Base-by-base conservation (phyloP, 2,329 filamentous ascomycete genomes). In the Mycosphaerella sp. region DNA sequence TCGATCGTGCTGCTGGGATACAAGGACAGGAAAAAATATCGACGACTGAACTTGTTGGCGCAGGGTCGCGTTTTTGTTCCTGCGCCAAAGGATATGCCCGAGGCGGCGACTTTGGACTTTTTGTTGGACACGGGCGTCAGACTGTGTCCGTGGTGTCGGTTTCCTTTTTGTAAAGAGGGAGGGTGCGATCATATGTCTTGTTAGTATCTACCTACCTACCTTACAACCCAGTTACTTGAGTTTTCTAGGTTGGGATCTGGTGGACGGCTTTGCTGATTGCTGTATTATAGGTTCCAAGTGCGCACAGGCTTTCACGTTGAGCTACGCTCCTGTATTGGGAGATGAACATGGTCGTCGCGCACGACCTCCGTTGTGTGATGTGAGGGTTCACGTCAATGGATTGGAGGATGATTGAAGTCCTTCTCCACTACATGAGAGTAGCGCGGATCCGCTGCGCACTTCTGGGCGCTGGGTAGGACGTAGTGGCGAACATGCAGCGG, bases 71-170 rank as follows among this genome's bases (percentile, higher is more conserved):
- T 39, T n/a, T 49, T 58, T 14, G 49, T 55, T n/a, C 55, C 55
- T 11, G n/a, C 9, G n/a, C 8, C 42, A 6, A 12, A 44, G 31
- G 42, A 54, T 12, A 44, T 52, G 44, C 55, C 55, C 4, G 55
- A 57, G 23, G 31, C 17, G 12, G n/a, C 36, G 6, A 57, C 55
- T 9, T 31, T 57, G 23, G 47, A 54, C 17, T 32, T 46, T 21
- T 38, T 57, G 46, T 44, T 57, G 12, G 41, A 38, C 2, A 23
- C 21, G 17, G 55, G 51, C 12, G 48, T 48, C 8, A 43, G 55
- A 11, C 45, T 57, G 41, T 57, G 55, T 48, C 55, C 55, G 8
- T 57, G 55, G 55, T 57, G 51, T 48, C 51, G 46, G 7, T 57
- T 47, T 48, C 51, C 55, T 10, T 54, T 57, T 41, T 36, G 48